phyloP scores from a whole-genome alignment of 2,329 filamentous ascomycete species.

The Ampelomyces quisqualis region DNA sequence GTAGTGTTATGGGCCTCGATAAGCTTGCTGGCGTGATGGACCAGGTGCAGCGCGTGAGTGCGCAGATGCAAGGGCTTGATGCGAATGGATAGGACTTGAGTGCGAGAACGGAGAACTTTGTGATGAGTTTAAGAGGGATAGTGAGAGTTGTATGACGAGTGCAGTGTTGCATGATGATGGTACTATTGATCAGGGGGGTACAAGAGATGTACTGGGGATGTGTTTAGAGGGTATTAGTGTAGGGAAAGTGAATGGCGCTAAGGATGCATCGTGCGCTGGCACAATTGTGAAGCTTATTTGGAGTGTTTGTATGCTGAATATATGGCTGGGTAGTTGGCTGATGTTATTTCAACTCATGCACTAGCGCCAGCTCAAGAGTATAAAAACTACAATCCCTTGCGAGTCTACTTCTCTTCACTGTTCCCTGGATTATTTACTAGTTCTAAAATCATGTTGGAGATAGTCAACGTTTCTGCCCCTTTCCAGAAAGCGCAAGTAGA shows the following conservation, averaged over 20 bases:
- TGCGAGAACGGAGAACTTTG: constrained; percentile 26
- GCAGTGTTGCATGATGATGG: constrained; percentile 41
- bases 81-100: constrained; percentile 29
- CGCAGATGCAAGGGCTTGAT: constrained; percentile 7
- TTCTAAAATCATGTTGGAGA: too few relatives aligned
- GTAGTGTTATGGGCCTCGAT: constrained; percentile 48
- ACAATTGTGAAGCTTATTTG: constrained; percentile 4
- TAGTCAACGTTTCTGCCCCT: too few relatives aligned
- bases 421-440: too few relatives aligned
- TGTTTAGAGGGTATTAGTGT: constrained; percentile 39
- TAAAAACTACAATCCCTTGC: too few relatives aligned
- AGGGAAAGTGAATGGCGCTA: constrained; percentile 24
- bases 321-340: too few relatives aligned
- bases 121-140: constrained; percentile 33
- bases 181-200: constrained; percentile 44
- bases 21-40: constrained; percentile 47
- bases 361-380: too few relatives aligned
- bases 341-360: too few relatives aligned
- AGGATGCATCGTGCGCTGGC: constrained; percentile 30
- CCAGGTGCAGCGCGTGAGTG: constrained; percentile 23
- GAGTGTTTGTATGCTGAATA: neutral
- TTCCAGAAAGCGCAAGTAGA: too few relatives aligned
- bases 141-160: constrained; percentile 40
- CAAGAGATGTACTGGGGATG: constrained; percentile 42
- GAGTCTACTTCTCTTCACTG: too few relatives aligned